Evolutionary conservation across 2,329 filamentous ascomycete genomes (phyloP).

Genomic region (Plectosphaerella cucumerina): DNA sequence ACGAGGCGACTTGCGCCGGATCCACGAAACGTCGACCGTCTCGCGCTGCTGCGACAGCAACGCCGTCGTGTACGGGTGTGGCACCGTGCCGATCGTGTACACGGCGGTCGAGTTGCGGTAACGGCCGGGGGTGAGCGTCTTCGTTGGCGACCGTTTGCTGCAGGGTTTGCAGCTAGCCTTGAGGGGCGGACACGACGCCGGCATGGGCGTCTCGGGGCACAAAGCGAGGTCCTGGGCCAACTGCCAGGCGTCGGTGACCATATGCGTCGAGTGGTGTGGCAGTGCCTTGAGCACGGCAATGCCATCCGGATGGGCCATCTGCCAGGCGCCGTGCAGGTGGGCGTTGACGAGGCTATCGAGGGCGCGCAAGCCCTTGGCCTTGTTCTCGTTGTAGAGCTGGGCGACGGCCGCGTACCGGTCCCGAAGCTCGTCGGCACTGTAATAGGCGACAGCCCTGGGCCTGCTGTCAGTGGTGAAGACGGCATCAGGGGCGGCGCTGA

Average conservation of each 20-base stretch:
- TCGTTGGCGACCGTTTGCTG: slow-evolving; percentile 57
- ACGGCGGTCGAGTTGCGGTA: slow-evolving; percentile 69
- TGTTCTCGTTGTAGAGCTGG: slow-evolving; percentile 53
- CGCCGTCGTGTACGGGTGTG: slow-evolving; percentile 83
- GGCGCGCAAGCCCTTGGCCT: slow-evolving; percentile 56
- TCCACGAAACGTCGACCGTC: slow-evolving; percentile 57
- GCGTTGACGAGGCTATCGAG: slow-evolving; percentile 76
- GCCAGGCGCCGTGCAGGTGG: slow-evolving; percentile 83
- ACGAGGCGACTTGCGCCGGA: slow-evolving; percentile 64
- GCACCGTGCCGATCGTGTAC: slow-evolving; percentile 83
- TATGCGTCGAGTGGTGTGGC: slow-evolving; percentile 66
- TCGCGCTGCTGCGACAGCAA: slow-evolving; percentile 61
- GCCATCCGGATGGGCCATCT: slow-evolving; percentile 70
- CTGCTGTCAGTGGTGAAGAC: slow-evolving; percentile 62
- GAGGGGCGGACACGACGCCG: slow-evolving; percentile 81
- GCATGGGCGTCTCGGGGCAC: slow-evolving; percentile 70
- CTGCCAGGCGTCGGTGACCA: slow-evolving; percentile 65
- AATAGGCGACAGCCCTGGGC: slow-evolving; percentile 70
- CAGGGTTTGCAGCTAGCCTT: slow-evolving; percentile 70
- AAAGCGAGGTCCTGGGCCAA: slow-evolving; percentile 72
- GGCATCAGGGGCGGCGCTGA: slow-evolving; percentile 54
- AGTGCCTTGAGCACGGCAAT: slow-evolving; percentile 79
- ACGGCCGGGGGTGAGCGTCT: slow-evolving; percentile 59
- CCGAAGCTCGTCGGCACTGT: slow-evolving; percentile 59
- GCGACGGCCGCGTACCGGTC: slow-evolving; percentile 64